Percentiles rank a stretch among this genome's conserved stretches.
phyloP scores from a whole-genome alignment of 2,329 filamentous ascomycete genomes.

The Acrodontium crateriforme region DNA sequence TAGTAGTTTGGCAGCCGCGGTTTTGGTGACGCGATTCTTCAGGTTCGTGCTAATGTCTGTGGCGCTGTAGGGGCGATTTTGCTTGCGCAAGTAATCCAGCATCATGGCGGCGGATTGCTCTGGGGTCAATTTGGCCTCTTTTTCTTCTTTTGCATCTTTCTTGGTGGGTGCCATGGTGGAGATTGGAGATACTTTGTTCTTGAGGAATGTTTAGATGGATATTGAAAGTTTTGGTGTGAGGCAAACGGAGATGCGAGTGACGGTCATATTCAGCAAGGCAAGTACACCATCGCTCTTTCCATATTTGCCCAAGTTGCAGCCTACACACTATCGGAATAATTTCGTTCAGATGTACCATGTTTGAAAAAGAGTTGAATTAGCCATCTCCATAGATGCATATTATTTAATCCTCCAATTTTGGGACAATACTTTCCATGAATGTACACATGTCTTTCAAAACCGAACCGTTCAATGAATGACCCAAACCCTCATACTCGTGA shows the following conservation, averaged over 20 bases:
- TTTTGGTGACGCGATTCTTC: constrained; percentile 25
- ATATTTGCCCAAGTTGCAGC: too few species aligned
- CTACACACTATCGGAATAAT: too few species aligned
- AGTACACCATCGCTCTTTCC: too few species aligned
- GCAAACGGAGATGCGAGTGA: too few species aligned
- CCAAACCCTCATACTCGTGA: constrained; percentile 36
- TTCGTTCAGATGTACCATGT: too few species aligned
- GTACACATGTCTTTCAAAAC: constrained; percentile 34
- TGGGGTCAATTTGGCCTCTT: constrained; percentile 17
- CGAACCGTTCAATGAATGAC: constrained; percentile 29
- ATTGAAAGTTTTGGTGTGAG: too few species aligned
- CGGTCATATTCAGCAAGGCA: too few species aligned
- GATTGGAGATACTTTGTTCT: too few species aligned
- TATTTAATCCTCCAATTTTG: constrained; percentile 22
- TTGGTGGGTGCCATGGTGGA: constrained; percentile 20
- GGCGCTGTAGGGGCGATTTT: constrained; percentile 22
- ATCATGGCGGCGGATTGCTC: constrained; percentile 17
- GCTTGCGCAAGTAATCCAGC: constrained; percentile 19
- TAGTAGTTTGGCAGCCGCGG: constrained; percentile 45
- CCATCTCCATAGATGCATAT: too few species aligned
- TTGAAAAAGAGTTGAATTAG: too few species aligned
- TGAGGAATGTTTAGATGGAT: too few species aligned
- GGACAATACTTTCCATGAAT: constrained; percentile 29
- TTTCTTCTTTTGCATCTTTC: constrained; percentile 13
- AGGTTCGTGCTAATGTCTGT: constrained; percentile 23